Evolutionary conservation across 2,329 filamentous ascomycete species (phyloP), one percentile per base, ranked within the genome.

Genomic region (Balansia obtecta): DNA sequence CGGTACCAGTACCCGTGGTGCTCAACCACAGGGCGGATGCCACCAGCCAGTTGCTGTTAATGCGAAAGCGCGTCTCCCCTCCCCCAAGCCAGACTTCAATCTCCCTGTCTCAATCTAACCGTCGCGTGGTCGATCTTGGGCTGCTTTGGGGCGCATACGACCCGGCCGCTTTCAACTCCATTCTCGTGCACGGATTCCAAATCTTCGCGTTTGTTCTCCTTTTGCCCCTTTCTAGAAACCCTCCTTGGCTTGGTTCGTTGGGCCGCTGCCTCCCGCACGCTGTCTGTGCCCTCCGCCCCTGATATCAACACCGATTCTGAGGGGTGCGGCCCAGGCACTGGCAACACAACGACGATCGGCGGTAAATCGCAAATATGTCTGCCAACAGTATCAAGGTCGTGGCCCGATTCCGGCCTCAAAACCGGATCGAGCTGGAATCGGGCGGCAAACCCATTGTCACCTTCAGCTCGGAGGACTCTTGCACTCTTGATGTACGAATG

Each of bases 341-440:
- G 33, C 53, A 33, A 33, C 49, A 37, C 22, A 33, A 50, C 49
- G 40, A 37, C 48, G 16, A 41, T 34, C 34, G 30, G 40, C 53
- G 53, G 39, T 32, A 44, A 27, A 38, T 39, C 45, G 53, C 57
- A 66, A 78, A 76, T 75, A 79, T 77, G 65, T 71, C 73, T 68
- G 71, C 72, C 61, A 80, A 82, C 65, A 82, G 75, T 63, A 84
- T 85, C 75, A 84, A 79, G 87, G 93, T 98, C 68, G 90, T 98
- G 68, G 91, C 91, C 75, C 88, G 93, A 64, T 98, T 98, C 73
- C 83, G 93, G 65, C 93, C 93, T 61, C 91, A 96, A 72, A 98
- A 98, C 76, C 88, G 88, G 73, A 71, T 93, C 68, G 93, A 98
- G 75, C 77, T 94, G 65, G 83, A 84, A 54, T 90, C 85, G 63